These are phyloP conservation scores for Gigaspora rosea DNA, from an alignment of 192 early-diverging fungal genomes.

Conservation along the genomic window DNA sequence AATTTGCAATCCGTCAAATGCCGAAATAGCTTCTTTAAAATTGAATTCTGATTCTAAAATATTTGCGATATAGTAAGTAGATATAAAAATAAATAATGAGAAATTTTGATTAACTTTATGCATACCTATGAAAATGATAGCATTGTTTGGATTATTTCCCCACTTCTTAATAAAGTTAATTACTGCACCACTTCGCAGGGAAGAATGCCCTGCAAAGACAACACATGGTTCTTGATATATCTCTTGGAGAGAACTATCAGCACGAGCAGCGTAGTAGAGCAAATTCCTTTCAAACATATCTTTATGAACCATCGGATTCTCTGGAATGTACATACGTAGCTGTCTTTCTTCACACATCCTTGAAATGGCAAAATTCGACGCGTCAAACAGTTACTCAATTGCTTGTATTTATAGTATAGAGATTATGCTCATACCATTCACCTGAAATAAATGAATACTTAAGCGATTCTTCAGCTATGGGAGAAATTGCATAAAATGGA, in stretches of 20 bases:
- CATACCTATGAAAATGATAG: conserved; percentile 53
- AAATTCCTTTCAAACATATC: conserved; percentile 46
- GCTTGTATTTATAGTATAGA: neutral
- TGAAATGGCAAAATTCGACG: neutral
- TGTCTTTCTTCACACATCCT: conserved; percentile 69
- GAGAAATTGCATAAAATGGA: conserved; percentile 72
- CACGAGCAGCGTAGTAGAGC: conserved; percentile 37
- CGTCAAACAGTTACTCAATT: too few relatives aligned
- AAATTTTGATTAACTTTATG: neutral
- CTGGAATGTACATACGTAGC: conserved; percentile 65
- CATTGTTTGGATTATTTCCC: conserved; percentile 47
- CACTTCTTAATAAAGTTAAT: conserved; percentile 49
- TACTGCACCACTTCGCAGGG: conserved; percentile 47
- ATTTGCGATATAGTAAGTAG: neutral
- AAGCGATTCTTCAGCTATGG: conserved; percentile 73
- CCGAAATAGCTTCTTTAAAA: conserved; percentile 34
- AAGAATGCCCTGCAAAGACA: conserved; percentile 58
- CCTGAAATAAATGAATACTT: conserved; percentile 82
- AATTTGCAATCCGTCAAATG: conserved; percentile 44
- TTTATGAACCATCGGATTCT: conserved; percentile 56
- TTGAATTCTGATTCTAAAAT: conserved; percentile 44
- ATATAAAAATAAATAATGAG: neutral
- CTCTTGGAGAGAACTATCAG: conserved; percentile 32
- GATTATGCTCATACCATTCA: conserved; percentile 65
- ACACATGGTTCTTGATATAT: conserved; percentile 59